Percentiles rank a stretch among this genome's conserved stretches.
phyloP scores from a whole-genome alignment of 2,329 filamentous ascomycete genomes.

The Neonectria ditissima region DNA sequence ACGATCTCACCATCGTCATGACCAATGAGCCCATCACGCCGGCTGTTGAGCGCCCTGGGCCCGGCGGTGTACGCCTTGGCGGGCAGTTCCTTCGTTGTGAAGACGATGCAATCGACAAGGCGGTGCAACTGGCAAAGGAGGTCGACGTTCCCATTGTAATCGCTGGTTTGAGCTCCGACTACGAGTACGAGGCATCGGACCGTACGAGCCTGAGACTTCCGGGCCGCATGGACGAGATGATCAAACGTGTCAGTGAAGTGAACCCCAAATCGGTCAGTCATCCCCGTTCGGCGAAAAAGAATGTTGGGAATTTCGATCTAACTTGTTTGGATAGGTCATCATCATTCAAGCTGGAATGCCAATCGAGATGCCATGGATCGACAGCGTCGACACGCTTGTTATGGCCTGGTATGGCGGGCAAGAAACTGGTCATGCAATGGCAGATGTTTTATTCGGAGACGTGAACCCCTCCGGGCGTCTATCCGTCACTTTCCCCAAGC shows the following conservation, averaged over 20 bases:
- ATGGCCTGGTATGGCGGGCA: conserved; percentile 75
- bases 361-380: conserved; percentile 7
- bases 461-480: conserved; percentile 72
- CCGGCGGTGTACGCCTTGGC: conserved; percentile 25
- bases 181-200: conserved; percentile 61
- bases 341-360: conserved; percentile 1
- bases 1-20: conserved; percentile 32
- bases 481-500: conserved; percentile 72
- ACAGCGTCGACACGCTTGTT: conserved; percentile 65
- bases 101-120: conserved; percentile 50
- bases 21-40: conserved; percentile 32
- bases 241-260: conserved; percentile 13
- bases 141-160: conserved; percentile 67
- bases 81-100: conserved; percentile 31
- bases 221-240: conserved; percentile 1
- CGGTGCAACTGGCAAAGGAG: conserved; percentile 34
- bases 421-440: conserved; percentile 74
- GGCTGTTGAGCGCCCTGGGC: conserved; percentile 28
- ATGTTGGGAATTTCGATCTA: neutral
- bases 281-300: too few relatives aligned
- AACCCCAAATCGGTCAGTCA: conserved; percentile 19
- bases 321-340: neutral
- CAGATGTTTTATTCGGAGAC: conserved; percentile 71
- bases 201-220: conserved; percentile 12
- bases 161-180: conserved; percentile 66